Evolutionary conservation across 306 rosid genomes (phyloP), one percentile per base, ranked within the genome.

Genomic region (Cercis canadensis): DNA sequence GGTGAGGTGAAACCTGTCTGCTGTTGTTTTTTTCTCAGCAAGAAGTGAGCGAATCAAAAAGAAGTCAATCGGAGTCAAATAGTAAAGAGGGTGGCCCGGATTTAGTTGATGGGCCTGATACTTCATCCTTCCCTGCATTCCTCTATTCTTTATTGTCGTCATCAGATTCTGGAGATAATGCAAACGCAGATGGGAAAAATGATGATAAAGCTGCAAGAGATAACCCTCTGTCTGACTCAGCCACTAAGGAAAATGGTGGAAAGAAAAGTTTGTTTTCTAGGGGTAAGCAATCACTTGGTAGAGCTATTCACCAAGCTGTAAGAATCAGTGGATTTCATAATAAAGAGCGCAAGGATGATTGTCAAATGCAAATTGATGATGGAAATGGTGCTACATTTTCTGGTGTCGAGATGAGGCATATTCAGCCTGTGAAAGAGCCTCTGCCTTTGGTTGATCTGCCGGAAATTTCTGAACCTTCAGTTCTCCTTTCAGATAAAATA

Each of bases 51-150:
- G 88, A 65, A 69, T 45, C 83, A 47, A 71, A 77, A 72, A 66
- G 49, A 33, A 58, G 80, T 84, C 83, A 77, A 37, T 79, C 61
- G 51, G 86, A 76, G 55, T 69, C 76, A 63, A 47, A 19, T 73
- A 66, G 56, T 65, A 88, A 86, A 57, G 88, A 85, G 72, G 74
- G 77, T 70, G 40, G 67, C 9, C 80, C 44, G 54, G 80, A 60
- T 43, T 24, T 75, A 57, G 89, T 60, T 62, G 90, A 87, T 59
- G 98, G 94, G n/a, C 97, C 98, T 11, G 98, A 93, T 79, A 90
- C 98, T 64, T 90, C 98, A 44, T 93, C 98, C 9, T 88, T 93
- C 75, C 44, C 88, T 53, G 96, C 98, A 15, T 93, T 93, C 78
- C 83, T 93, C 13, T 88, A 85, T 77, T 93, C 98, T 12, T 51